Conservation (phyloP, 305 asterid genomes). For the Caryopteris hybrid region DNA sequence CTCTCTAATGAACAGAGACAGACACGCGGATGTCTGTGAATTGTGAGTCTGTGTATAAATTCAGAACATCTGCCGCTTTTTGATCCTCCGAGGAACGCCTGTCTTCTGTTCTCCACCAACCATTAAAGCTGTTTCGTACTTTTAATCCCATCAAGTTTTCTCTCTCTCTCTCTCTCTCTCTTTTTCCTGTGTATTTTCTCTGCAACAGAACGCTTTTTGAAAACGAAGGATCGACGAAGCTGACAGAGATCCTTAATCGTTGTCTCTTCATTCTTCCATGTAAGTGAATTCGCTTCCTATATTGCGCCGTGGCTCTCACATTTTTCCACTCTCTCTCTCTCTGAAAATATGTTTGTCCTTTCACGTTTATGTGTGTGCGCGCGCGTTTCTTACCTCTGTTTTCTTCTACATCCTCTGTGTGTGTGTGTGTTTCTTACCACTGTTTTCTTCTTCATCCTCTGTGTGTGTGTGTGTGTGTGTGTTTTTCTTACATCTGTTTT, state of each 20-base stretch:
- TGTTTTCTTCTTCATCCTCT: too few species aligned
- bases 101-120: conserved; percentile 19
- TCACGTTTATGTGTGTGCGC: background rate
- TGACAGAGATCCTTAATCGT: too few species aligned
- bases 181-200: too few species aligned
- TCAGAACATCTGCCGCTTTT: conserved; percentile 20
- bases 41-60: conserved; percentile 22
- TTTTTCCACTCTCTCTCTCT: background rate
- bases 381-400: too few species aligned
- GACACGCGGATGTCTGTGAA: background rate
- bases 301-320: background rate
- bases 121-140: conserved; percentile 15
- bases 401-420: too few species aligned
- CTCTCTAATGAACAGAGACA: background rate
- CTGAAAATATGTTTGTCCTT: background rate
- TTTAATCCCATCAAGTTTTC: conserved; percentile 6
- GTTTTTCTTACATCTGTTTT: too few species aligned
- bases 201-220: background rate
- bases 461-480: too few species aligned
- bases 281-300: conserved; percentile 27
- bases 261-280: conserved; percentile 10
- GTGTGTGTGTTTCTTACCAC: too few species aligned
- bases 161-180: background rate
- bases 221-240: conserved; percentile 18
- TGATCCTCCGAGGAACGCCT: conserved; percentile 38